phyloP scores from a whole-genome alignment of 371 early-diverging fungal genomes.

The Mucor ambiguus region DNA sequence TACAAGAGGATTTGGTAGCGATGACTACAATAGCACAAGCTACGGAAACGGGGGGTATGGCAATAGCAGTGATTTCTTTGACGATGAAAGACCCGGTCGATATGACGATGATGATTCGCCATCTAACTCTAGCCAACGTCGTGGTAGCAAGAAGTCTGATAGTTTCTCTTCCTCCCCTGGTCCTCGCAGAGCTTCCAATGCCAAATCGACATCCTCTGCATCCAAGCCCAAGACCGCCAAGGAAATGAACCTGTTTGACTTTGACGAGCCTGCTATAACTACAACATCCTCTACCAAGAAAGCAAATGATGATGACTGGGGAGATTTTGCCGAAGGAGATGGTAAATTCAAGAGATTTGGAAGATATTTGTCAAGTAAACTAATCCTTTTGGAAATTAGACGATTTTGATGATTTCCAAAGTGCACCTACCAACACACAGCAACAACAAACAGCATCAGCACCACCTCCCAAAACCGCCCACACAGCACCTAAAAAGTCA shows the following conservation, averaged over 20 bases:
- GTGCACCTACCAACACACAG: slow-evolving; percentile 41
- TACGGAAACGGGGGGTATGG: slow-evolving; percentile 14
- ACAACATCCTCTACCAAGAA: background rate
- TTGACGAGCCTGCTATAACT: slow-evolving; percentile 44
- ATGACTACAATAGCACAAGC: slow-evolving; percentile 22
- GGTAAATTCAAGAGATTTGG: slow-evolving; percentile 7
- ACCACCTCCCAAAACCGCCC: background rate
- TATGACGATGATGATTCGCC: slow-evolving; percentile 19
- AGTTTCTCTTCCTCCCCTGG: background rate
- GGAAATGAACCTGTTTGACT: slow-evolving; percentile 56
- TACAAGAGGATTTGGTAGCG: slow-evolving; percentile 15
- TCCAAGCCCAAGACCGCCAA: slow-evolving; percentile 43
- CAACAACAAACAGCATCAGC: background rate
- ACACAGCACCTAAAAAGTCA: slow-evolving; percentile 11
- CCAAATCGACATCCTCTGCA: background rate
- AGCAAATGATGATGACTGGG: slow-evolving; percentile 56
- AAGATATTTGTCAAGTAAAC: slow-evolving; percentile 11
- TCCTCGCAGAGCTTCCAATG: slow-evolving; percentile 4
- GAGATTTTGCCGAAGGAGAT: slow-evolving; percentile 49
- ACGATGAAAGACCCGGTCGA: slow-evolving; percentile 19
- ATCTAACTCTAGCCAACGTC: background rate
- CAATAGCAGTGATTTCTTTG: slow-evolving; percentile 17
- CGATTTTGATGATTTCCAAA: slow-evolving; percentile 71
- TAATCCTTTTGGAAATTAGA: slow-evolving; percentile 11
- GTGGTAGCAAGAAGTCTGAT: background rate